Evolutionary conservation across 345 rosid species (phyloP).

Genomic region (Pugionium dolabratum): DNA sequence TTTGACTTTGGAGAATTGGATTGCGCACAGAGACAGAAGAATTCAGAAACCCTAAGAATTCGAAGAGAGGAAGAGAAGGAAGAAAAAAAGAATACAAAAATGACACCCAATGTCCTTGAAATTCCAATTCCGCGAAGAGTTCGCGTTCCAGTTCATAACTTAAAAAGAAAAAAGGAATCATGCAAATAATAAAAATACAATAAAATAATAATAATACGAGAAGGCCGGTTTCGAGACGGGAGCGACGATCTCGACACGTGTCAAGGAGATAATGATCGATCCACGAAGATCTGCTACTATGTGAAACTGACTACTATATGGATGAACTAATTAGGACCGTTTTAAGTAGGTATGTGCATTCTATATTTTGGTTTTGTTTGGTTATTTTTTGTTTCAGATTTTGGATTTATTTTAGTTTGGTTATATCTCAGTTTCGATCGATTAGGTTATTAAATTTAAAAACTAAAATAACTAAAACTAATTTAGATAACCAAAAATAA

Average conservation of each 20-base stretch:
- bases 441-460: too few relatives aligned
- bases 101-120: slow-evolving; percentile 21
- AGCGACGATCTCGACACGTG: slow-evolving; percentile 29
- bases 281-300: slow-evolving; percentile 18
- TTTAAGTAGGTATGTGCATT: too few relatives aligned
- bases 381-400: too few relatives aligned
- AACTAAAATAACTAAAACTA: too few relatives aligned
- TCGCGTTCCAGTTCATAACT: slow-evolving; percentile 38
- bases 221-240: slow-evolving; percentile 19
- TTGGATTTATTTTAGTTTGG: too few relatives aligned
- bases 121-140: slow-evolving; percentile 31
- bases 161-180: not conserved
- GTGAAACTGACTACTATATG: slow-evolving; percentile 27
- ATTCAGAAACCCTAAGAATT: slow-evolving; percentile 38
- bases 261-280: too few relatives aligned
- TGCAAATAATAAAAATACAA: not conserved
- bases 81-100: not conserved
- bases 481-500: too few relatives aligned
- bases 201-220: not conserved
- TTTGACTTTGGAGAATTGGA: slow-evolving; percentile 37
- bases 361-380: too few relatives aligned
- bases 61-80: slow-evolving; percentile 19
- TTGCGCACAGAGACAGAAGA: slow-evolving; percentile 13
- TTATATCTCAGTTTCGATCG: too few relatives aligned
- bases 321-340: not conserved